phyloP scores from a whole-genome alignment of 371 early-diverging fungal genomes.

The Apophysomyces sp. region DNA sequence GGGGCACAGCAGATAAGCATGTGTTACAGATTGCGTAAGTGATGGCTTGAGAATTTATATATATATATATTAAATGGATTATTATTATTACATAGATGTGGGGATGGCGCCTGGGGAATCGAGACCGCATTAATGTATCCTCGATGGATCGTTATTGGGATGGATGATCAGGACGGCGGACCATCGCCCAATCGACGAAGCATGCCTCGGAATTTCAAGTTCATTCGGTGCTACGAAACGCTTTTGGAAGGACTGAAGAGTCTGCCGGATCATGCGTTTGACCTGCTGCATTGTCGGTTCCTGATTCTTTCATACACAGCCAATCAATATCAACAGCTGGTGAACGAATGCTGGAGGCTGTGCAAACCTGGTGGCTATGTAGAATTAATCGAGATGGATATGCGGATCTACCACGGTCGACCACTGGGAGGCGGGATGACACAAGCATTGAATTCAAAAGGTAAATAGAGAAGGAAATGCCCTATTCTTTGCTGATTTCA shows the following conservation, averaged over 20 bases:
- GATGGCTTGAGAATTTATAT: not conserved
- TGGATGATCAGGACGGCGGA: conserved; percentile 26
- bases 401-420: conserved; percentile 38
- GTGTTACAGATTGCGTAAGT: conserved; percentile 43
- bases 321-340: conserved; percentile 25
- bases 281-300: conserved; percentile 35
- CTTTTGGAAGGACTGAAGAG: conserved; percentile 26
- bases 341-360: conserved; percentile 34
- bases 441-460: conserved; percentile 36
- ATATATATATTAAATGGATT: not conserved
- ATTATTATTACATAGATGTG: conserved; percentile 26
- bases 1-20: conserved; percentile 25
- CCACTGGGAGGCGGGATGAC: conserved; percentile 18
- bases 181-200: conserved; percentile 15
- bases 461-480: conserved; percentile 13
- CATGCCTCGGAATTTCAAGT: conserved; percentile 22
- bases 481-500: conserved; percentile 6
- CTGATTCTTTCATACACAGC: conserved; percentile 21
- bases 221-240: conserved; percentile 17
- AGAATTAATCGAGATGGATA: conserved; percentile 43
- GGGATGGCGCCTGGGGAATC: conserved; percentile 39
- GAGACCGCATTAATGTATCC: conserved; percentile 32
- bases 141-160: conserved; percentile 34
- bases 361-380: conserved; percentile 33
- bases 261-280: conserved; percentile 34